Evolutionary conservation across 306 rosid genomes (phyloP).

Genomic region (Arachis stenosperma): DNA sequence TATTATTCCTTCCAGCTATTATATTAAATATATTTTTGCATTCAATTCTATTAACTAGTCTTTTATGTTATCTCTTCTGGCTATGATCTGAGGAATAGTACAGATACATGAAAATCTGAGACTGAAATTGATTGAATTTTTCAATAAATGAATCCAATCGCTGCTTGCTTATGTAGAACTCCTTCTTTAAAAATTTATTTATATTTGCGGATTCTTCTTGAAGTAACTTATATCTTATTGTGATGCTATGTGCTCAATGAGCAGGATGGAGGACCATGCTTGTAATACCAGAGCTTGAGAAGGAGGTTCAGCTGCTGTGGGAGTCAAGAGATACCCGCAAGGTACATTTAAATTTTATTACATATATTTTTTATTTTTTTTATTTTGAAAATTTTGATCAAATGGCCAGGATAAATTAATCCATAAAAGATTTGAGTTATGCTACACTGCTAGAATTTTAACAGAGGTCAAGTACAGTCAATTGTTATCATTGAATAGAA

Average conservation of each 20-base stretch:
- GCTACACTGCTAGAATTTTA: background rate
- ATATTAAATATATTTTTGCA: constrained; percentile 2
- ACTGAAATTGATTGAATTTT: constrained; percentile 22
- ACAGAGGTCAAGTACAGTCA: background rate
- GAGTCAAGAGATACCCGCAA: constrained; percentile 79
- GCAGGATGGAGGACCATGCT: constrained; percentile 99
- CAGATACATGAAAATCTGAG: constrained; percentile 16
- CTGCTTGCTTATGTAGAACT: constrained; percentile 5
- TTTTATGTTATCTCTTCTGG: constrained; percentile 9
- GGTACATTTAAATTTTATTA: constrained; percentile 48
- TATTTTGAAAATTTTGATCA: constrained; percentile 3
- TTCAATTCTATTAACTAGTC: background rate
- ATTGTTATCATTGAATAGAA: background rate
- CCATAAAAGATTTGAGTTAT: constrained; percentile 7
- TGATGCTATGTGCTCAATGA: constrained; percentile 32
- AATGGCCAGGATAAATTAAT: background rate
- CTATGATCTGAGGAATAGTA: constrained; percentile 2
- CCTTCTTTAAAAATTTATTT: constrained; percentile 3
- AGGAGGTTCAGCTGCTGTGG: constrained; percentile 90
- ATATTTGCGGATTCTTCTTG: constrained; percentile 25
- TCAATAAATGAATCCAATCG: background rate
- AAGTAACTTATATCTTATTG: constrained; percentile 14
- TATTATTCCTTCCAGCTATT: constrained; percentile 35
- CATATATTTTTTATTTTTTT: background rate
- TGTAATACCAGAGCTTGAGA: constrained; percentile 94